phyloP scores from a whole-genome alignment of 371 early-diverging fungal genomes.

The Syncephalastrum sp. region DNA sequence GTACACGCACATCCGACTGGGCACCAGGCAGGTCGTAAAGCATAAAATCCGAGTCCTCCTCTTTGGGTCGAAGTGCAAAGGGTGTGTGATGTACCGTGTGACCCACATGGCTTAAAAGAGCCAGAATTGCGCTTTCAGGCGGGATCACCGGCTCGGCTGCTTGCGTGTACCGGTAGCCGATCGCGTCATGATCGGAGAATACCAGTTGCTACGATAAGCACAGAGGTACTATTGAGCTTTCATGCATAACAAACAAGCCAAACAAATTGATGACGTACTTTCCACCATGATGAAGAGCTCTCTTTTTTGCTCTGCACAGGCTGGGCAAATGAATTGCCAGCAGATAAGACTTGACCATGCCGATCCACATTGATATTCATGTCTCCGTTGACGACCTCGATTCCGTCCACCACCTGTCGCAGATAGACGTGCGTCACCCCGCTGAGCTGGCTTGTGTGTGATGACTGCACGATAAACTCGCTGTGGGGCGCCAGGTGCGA shows the following conservation, averaged over 20 bases:
- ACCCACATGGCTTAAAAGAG: constrained; percentile 1
- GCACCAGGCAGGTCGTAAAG: constrained; percentile 44
- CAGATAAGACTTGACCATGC: constrained; percentile 68
- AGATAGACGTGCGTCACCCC: constrained; percentile 83
- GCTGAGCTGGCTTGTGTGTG: constrained; percentile 69
- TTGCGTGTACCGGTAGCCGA: no score
- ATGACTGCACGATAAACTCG: constrained; percentile 55
- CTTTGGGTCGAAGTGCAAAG: not conserved
- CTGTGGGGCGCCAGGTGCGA: constrained; percentile 9
- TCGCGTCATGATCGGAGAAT: no score
- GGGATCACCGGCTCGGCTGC: no score
- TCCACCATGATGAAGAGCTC: constrained; percentile 3
- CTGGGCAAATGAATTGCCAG: constrained; percentile 70
- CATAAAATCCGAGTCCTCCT: no score
- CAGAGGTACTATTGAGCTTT: constrained; percentile 9
- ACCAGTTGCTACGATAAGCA: no score
- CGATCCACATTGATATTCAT: constrained; percentile 80
- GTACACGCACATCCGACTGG: constrained; percentile 51
- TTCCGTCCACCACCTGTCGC: constrained; percentile 70
- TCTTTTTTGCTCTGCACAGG: constrained; percentile 13
- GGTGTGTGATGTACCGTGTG: not conserved
- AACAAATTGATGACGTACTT: constrained; percentile 13
- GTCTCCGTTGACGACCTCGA: constrained; percentile 79
- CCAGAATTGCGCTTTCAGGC: no score
- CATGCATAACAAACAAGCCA: constrained; percentile 32